These are phyloP conservation scores for Lentinula sp. DNA, from an alignment of 768 basidiomycete species.

Conservation along the genomic window DNA sequence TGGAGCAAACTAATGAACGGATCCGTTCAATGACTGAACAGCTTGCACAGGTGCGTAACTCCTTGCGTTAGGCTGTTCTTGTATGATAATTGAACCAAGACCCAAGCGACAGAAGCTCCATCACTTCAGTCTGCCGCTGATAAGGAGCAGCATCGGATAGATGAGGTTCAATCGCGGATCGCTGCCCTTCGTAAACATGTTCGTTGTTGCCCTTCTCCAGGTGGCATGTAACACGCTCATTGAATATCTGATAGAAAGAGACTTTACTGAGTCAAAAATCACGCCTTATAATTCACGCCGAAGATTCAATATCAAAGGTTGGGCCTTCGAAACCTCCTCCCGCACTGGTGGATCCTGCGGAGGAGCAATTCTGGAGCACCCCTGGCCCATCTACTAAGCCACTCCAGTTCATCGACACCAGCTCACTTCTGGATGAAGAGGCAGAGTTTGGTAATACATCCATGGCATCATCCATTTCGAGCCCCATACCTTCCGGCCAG, in stretches of 20 bases:
- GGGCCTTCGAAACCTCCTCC: conserved; percentile 14
- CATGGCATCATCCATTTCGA: conserved; percentile 36
- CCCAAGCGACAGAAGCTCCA: conserved; percentile 17
- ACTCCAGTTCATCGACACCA: conserved; percentile 57
- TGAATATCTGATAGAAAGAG: conserved; percentile 9
- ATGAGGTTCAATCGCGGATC: conserved; percentile 29
- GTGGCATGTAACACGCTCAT: neutral
- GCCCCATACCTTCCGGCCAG: conserved; percentile 17
- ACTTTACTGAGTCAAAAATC: conserved; percentile 10
- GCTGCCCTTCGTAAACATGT: conserved; percentile 37
- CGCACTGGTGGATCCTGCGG: conserved; percentile 2
- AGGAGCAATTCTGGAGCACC: conserved; percentile 64
- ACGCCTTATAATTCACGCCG: neutral
- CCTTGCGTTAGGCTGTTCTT: neutral
- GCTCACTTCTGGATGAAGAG: conserved; percentile 51
- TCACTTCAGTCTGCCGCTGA: conserved; percentile 29
- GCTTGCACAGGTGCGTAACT: conserved; percentile 24
- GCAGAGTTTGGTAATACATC: conserved; percentile 51
- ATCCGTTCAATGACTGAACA: conserved; percentile 26
- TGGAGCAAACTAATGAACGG: conserved; percentile 30
- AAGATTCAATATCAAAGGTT: conserved; percentile 11
- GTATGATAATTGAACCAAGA: conserved; percentile 15
- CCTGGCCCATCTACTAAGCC: conserved; percentile 49
- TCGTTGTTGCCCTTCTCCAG: conserved; percentile 1
- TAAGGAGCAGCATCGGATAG: conserved; percentile 35